Conservation (phyloP, 495 filamentous ascomycete genomes). For the Aspergillus sparsus region DNA sequence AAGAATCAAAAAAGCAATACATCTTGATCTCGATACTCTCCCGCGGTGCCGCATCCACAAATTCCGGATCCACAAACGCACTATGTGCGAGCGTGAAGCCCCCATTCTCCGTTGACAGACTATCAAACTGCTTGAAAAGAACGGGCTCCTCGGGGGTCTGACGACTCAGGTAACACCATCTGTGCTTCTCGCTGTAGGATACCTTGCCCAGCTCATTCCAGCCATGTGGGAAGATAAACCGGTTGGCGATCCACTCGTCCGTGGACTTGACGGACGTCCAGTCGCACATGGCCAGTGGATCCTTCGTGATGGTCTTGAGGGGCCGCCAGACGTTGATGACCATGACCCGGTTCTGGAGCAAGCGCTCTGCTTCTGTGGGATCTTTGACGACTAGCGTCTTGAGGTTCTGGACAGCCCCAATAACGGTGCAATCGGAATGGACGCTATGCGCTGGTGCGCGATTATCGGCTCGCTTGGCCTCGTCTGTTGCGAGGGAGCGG, state of each 20-base stretch:
- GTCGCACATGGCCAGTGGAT: conserved; percentile 53
- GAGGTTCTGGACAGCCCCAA: conserved; percentile 20
- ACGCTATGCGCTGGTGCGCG: conserved; percentile 24
- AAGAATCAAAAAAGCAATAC: conserved; percentile 20
- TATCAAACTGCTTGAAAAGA: conserved; percentile 37
- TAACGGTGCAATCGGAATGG: conserved; percentile 25
- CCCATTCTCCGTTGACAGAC: conserved; percentile 24
- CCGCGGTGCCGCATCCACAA: conserved; percentile 40
- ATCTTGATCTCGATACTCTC: conserved; percentile 57
- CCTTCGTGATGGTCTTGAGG: conserved; percentile 53
- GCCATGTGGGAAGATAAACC: conserved; percentile 16
- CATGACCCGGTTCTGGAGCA: conserved; percentile 55
- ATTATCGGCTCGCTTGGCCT: conserved; percentile 19
- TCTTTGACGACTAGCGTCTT: conserved; percentile 19
- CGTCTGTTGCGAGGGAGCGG: conserved; percentile 20
- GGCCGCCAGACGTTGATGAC: conserved; percentile 70
- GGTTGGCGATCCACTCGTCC: conserved; percentile 20
- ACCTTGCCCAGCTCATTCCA: conserved; percentile 26
- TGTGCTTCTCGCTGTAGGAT: conserved; percentile 21
- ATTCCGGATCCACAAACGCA: conserved; percentile 51
- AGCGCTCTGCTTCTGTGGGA: conserved; percentile 46
- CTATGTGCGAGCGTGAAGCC: conserved; percentile 46
- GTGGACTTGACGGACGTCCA: conserved; percentile 25
- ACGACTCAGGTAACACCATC: conserved; percentile 32
- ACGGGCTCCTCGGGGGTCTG: conserved; percentile 31